A percentile compares a stretch with the other conserved stretches of the same genome.
Conservation (phyloP, 768 basidiomycete species). For the Leccinum variicolor region DNA sequence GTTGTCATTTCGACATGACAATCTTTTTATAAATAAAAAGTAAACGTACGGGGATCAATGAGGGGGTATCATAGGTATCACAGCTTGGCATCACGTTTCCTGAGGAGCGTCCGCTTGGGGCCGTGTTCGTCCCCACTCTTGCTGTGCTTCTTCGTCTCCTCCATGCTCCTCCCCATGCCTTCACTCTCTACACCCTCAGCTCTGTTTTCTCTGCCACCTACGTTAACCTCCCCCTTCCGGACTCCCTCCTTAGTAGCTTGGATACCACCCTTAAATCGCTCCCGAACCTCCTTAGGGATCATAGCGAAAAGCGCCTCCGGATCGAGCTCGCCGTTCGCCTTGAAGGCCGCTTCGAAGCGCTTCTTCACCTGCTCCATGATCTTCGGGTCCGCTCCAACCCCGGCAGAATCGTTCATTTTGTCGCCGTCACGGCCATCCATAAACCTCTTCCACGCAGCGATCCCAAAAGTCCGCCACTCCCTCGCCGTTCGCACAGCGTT, state of each 20-base stretch:
- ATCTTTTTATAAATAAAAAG: background rate
- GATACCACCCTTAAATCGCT: constrained; percentile 1
- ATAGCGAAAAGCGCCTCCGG: constrained; percentile 3
- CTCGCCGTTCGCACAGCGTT: constrained; percentile 9
- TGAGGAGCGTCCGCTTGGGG: constrained; percentile 5
- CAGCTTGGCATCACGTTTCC: constrained; percentile 23
- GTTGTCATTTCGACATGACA: background rate
- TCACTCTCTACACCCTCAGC: constrained; percentile 8
- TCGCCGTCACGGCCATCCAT: constrained; percentile 3
- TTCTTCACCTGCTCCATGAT: constrained; percentile 8
- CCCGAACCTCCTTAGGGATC: constrained; percentile 9
- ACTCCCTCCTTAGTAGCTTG: constrained; percentile 4
- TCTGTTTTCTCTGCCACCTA: background rate
- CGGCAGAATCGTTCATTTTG: constrained; percentile 14
- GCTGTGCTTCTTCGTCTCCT: constrained; percentile 8
- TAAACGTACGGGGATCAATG: background rate
- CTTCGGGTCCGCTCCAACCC: constrained; percentile 15
- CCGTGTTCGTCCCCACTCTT: constrained; percentile 9
- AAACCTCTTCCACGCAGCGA: constrained; percentile 6
- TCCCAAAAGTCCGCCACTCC: constrained; percentile 21
- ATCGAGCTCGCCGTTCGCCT: constrained; percentile 6
- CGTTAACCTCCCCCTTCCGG: background rate
- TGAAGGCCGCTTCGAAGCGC: constrained; percentile 4
- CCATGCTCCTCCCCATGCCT: constrained; percentile 6
- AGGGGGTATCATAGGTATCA: constrained; percentile 16